These are phyloP conservation scores for Eucalyptus virginea DNA, from an alignment of 345 rosid species.

Conservation along the genomic window DNA sequence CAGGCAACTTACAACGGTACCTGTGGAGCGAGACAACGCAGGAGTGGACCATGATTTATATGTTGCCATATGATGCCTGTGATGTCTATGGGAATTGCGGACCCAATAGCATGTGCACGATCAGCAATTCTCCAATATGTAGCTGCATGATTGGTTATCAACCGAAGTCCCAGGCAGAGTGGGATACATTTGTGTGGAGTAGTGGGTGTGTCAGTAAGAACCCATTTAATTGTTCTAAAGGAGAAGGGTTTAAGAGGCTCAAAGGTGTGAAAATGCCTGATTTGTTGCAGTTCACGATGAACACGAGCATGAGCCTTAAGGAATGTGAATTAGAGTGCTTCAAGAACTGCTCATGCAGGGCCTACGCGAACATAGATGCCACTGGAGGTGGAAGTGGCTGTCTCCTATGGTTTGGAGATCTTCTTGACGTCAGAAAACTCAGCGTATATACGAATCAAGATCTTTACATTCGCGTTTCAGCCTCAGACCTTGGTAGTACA, in stretches of 20 bases:
- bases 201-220: conserved; percentile 10
- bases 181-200: conserved; percentile 1
- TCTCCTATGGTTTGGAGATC: neutral
- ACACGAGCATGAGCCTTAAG: neutral
- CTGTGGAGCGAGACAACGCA: neutral
- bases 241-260: neutral
- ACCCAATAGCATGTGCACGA: neutral
- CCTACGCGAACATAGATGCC: neutral
- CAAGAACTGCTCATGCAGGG: neutral
- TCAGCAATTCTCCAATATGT: neutral
- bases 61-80: neutral
- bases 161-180: neutral
- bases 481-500: neutral
- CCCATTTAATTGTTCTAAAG: neutral
- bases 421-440: neutral
- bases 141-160: conserved; percentile 9
- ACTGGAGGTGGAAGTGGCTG: neutral
- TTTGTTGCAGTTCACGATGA: neutral
- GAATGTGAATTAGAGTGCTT: neutral
- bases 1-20: neutral
- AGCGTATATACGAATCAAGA: neutral
- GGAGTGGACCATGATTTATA: neutral
- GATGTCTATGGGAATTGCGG: neutral
- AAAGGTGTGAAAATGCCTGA: conserved; percentile 3
- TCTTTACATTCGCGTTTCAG: neutral